phyloP scores from a whole-genome alignment of 164 flowering plant species.

The Aristolochia californica region DNA sequence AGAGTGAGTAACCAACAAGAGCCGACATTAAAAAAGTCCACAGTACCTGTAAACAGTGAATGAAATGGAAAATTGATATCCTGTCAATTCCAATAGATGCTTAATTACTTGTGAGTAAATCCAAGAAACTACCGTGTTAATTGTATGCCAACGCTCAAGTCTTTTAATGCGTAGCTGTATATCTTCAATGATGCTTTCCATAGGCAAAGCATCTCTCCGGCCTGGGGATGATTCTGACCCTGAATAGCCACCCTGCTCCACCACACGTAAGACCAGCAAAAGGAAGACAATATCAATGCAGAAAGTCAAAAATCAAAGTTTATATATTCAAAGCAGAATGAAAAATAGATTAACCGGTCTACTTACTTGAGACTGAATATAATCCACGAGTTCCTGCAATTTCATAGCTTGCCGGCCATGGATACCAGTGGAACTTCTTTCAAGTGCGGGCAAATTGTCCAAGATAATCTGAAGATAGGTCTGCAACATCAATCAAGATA shows the following conservation, averaged over 20 bases:
- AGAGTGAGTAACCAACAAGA: slow-evolving; percentile 89
- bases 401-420: slow-evolving; percentile 76
- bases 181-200: slow-evolving; percentile 71
- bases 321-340: background rate
- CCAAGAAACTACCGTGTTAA: slow-evolving; percentile 54
- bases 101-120: too few relatives aligned
- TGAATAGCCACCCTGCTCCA: slow-evolving; percentile 61
- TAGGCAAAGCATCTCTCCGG: slow-evolving; percentile 43
- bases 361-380: slow-evolving; percentile 83
- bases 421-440: slow-evolving; percentile 60
- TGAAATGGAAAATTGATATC: background rate
- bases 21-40: slow-evolving; percentile 99
- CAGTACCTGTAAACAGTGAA: slow-evolving; percentile 44
- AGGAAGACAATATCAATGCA: too few relatives aligned
- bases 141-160: slow-evolving; percentile 85
- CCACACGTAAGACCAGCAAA: slow-evolving; percentile 5
- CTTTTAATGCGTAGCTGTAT: slow-evolving; percentile 73
- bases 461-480: slow-evolving; percentile 85
- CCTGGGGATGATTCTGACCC: slow-evolving; percentile 70
- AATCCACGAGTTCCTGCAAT: slow-evolving; percentile 85
- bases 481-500: slow-evolving; percentile 23
- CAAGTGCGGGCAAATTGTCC: slow-evolving; percentile 63
- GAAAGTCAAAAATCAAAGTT: background rate
- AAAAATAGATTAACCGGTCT: background rate
- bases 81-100: background rate